These are phyloP conservation scores for Lentinula aciculospora DNA, from an alignment of 768 basidiomycete species.

Conservation along the genomic window DNA sequence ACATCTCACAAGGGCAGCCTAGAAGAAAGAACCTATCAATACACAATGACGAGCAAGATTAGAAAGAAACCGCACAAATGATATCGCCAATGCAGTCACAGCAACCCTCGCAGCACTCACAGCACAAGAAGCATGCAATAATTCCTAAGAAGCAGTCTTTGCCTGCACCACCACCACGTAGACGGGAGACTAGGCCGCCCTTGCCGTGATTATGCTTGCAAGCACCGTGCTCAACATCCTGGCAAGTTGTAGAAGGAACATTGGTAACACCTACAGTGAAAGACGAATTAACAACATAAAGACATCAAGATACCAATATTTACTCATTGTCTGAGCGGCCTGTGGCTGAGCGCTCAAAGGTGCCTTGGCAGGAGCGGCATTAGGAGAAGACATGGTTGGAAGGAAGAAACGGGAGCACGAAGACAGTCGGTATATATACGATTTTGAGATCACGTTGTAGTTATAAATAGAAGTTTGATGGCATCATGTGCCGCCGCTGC, in stretches of 20 bases:
- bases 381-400: not conserved
- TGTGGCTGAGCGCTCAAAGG: conserved; percentile 48
- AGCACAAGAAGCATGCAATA: conserved; percentile 68
- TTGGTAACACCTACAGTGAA: conserved; percentile 36
- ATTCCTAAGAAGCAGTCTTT: conserved; percentile 66
- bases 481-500: not conserved
- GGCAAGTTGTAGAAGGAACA: conserved; percentile 25
- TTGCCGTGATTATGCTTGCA: conserved; percentile 29
- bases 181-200: conserved; percentile 34
- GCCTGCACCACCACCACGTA: conserved; percentile 68
- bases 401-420: not conserved
- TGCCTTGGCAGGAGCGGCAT: conserved; percentile 25
- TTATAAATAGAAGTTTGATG: not conserved
- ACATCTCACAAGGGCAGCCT: conserved; percentile 83
- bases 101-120: conserved; percentile 73
- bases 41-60: not conserved
- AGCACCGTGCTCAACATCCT: conserved; percentile 23
- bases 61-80: conserved; percentile 44
- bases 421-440: not conserved
- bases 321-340: conserved; percentile 60
- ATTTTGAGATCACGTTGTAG: not conserved
- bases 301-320: conserved; percentile 13
- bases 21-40: not conserved
- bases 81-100: conserved; percentile 71
- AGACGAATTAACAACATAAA: no score